Percentiles rank a stretch among this genome's conserved stretches.
Evolutionary conservation across 2,329 filamentous ascomycete species (phyloP).

Genomic region (Rachicladosporium sp.): DNA sequence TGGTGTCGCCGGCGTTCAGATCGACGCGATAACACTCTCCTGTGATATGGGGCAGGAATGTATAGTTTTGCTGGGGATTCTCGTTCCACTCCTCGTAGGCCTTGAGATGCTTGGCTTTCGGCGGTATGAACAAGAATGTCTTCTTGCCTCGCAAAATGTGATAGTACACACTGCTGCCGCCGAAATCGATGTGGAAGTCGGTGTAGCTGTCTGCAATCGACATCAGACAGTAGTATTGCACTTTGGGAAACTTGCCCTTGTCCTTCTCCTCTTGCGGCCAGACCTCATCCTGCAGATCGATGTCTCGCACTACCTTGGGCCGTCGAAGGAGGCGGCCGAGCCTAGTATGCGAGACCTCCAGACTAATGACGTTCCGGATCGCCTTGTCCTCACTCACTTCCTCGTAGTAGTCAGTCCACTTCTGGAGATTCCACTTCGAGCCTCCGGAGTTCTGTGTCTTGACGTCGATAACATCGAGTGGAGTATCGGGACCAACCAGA

Average conservation of each 20-base stretch:
- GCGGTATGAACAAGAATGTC: constrained; percentile 60
- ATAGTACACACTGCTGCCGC: constrained; percentile 58
- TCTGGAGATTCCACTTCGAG: constrained; percentile 51
- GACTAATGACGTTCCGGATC: constrained; percentile 57
- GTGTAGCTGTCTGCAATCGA: constrained; percentile 60
- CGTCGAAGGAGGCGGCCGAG: constrained; percentile 50
- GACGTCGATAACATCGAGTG: constrained; percentile 56
- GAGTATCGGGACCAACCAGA: constrained; percentile 50
- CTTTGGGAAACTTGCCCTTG: constrained; percentile 47
- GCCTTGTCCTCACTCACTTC: constrained; percentile 46
- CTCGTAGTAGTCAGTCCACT: constrained; percentile 58
- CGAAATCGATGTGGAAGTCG: constrained; percentile 62
- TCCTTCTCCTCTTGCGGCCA: constrained; percentile 42
- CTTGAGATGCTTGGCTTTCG: constrained; percentile 54
- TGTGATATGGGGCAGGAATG: constrained; percentile 51
- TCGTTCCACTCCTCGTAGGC: constrained; percentile 62
- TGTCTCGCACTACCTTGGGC: constrained; percentile 52
- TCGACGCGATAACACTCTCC: constrained; percentile 57
- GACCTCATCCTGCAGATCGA: constrained; percentile 45
- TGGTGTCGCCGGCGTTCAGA: constrained; percentile 53
- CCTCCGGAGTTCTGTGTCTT: constrained; percentile 52
- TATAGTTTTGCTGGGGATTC: constrained; percentile 52
- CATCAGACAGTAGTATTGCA: constrained; percentile 60
- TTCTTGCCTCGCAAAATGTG: constrained; percentile 58
- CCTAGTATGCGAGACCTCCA: constrained; percentile 53